Base-by-base conservation (phyloP, 768 basidiomycete genomes). In the Thelephora ganbajun region DNA sequence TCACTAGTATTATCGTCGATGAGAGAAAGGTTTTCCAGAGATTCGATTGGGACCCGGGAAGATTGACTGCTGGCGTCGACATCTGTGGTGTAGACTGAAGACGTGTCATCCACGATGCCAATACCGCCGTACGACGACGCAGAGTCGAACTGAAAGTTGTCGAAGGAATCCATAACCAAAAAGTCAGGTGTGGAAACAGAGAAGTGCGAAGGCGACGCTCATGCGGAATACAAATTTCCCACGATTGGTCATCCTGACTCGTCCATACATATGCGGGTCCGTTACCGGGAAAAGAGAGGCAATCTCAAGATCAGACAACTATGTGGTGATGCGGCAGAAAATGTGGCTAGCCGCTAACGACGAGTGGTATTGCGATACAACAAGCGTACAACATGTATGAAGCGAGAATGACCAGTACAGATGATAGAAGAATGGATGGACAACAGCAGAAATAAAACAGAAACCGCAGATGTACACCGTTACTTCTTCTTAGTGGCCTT, bases 401-500 rank as follows among this genome's bases (percentile, higher is more conserved):
- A 9, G 26, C 9, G 26, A 30, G 26, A 30, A 30, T 4, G 26
- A 30, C 26, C 26, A 30, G 9, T 30, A 30, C 26, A 30, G 26
- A 30, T 30, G 26, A 30, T 9, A 30, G 26, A 30, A 30, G 26
- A 30, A 30, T 30, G 26, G 26, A 30, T 30, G 26, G 26, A 30
- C 26, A 30, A 30, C 26, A 30, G 26, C 26, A 30, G 26, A 30
- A 30, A 30, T 30, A 30, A 30, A 30, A 30, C 26, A 9, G 26
- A 30, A 30, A 30, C 26, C 26, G 26, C 26, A 30, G 26, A 30
- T 30, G 26, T 30, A 30, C 26, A 30, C 26, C 26, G 11, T 83
- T 86, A 88, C 75, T 88, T 88, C 84, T 88, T 88, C 86, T 89
- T 89, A 72, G 78, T 64, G 57, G 90, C 90, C 75, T 93, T 93